These are phyloP conservation scores for Trichoderma endophyticum DNA, from an alignment of 2,329 filamentous ascomycete species.

Conservation along the genomic window DNA sequence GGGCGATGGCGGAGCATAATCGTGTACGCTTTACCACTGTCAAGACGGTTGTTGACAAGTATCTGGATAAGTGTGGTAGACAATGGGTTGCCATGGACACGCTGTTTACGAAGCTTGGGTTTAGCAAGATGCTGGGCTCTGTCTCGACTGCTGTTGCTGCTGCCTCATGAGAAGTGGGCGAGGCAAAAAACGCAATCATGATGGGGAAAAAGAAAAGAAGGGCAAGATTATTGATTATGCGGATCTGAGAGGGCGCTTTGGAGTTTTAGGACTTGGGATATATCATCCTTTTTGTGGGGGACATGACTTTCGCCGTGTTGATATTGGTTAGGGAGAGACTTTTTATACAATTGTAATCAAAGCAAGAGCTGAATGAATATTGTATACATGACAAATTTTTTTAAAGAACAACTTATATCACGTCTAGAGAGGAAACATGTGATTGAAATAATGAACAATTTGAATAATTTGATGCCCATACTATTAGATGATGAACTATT, in stretches of 20 bases:
- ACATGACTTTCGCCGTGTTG: neutral
- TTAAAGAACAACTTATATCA: neutral
- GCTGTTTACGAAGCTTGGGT: constrained; percentile 69
- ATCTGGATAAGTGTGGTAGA: constrained; percentile 83
- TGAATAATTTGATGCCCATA: neutral
- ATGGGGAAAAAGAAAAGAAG: neutral
- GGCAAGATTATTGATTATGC: neutral
- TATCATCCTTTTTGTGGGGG: neutral
- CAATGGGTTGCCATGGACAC: constrained; percentile 94
- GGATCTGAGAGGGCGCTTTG: neutral
- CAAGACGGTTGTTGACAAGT: constrained; percentile 73
- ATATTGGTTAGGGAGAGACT: neutral
- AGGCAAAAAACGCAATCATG: neutral
- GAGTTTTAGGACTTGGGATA: neutral
- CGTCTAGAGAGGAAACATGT: neutral
- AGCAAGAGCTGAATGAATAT: neutral
- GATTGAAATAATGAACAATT: neutral
- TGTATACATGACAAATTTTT: neutral
- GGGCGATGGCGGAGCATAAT: constrained; percentile 78
- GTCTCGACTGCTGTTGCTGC: neutral
- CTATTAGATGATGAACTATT: neutral
- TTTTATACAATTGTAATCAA: neutral
- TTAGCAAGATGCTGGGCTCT: constrained; percentile 36
- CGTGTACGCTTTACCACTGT: constrained; percentile 72
- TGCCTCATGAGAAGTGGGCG: neutral